These are phyloP conservation scores for Trichophyton verrucosum DNA, from an alignment of 2,329 filamentous ascomycete species.

Conservation along the genomic window DNA sequence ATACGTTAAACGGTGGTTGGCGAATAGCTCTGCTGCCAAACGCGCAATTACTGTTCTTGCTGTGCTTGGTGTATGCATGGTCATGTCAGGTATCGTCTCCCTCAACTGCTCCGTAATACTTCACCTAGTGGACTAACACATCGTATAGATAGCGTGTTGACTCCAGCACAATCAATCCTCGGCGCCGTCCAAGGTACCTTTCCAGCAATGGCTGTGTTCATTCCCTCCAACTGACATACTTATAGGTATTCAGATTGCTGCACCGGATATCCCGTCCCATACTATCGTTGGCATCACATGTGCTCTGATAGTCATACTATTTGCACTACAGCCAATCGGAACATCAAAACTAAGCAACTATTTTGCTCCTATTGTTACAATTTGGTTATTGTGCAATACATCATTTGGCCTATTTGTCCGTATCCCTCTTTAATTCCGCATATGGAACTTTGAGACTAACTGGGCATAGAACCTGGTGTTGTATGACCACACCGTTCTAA, in stretches of 20 bases:
- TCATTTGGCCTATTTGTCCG: slow-evolving; percentile 41
- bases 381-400: slow-evolving; percentile 44
- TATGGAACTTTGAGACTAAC: slow-evolving; percentile 1
- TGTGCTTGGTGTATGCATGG: slow-evolving; percentile 41
- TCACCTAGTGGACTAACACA: background rate
- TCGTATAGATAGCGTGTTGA: slow-evolving; percentile 39
- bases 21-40: slow-evolving; percentile 36
- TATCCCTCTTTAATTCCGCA: background rate
- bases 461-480: slow-evolving; percentile 29
- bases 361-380: slow-evolving; percentile 44
- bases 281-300: slow-evolving; percentile 12
- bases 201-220: background rate
- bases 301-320: slow-evolving; percentile 36
- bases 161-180: slow-evolving; percentile 45
- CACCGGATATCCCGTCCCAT: slow-evolving; percentile 10
- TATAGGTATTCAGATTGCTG: slow-evolving; percentile 13
- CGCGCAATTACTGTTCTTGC: slow-evolving; percentile 31
- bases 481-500: slow-evolving; percentile 39
- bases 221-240: background rate
- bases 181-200: slow-evolving; percentile 41
- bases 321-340: slow-evolving; percentile 44
- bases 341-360: slow-evolving; percentile 28
- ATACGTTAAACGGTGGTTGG: slow-evolving; percentile 35
- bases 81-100: slow-evolving; percentile 33
- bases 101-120: background rate